These are phyloP conservation scores for Botryotinia calthae DNA, from an alignment of 2,329 filamentous ascomycete species.

Conservation along the genomic window DNA sequence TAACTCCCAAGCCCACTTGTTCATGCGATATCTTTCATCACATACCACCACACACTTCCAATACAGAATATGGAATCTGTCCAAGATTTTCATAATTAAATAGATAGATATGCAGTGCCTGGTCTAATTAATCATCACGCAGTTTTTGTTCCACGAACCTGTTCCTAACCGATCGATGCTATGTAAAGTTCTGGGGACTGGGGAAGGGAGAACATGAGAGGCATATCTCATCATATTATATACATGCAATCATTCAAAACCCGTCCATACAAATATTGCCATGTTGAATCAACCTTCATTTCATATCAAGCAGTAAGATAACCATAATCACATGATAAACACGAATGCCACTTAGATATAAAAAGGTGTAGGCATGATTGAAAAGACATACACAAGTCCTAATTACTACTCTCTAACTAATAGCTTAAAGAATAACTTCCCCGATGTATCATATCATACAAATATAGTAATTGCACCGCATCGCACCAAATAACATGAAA, in stretches of 20 bases:
- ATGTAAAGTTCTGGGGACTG: not conserved
- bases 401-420: conserved; percentile 2
- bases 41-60: not conserved
- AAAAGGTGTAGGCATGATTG: not conserved
- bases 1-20: not conserved
- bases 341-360: not conserved
- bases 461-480: not conserved
- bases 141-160: not conserved
- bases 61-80: not conserved
- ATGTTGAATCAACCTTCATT: not conserved
- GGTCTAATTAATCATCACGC: not conserved
- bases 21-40: not conserved
- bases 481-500: not conserved
- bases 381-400: not conserved
- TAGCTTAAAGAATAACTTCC: not conserved
- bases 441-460: conserved; percentile 7
- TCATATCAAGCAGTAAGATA: not conserved
- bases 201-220: not conserved
- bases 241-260: no score
- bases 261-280: not conserved
- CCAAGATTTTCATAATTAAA: not conserved
- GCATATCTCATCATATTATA: not conserved
- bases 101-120: not conserved
- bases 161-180: not conserved
- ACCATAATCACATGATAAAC: not conserved